Base-by-base conservation (phyloP, 2,329 filamentous ascomycete genomes). In the Colletotrichum orbiculare region DNA sequence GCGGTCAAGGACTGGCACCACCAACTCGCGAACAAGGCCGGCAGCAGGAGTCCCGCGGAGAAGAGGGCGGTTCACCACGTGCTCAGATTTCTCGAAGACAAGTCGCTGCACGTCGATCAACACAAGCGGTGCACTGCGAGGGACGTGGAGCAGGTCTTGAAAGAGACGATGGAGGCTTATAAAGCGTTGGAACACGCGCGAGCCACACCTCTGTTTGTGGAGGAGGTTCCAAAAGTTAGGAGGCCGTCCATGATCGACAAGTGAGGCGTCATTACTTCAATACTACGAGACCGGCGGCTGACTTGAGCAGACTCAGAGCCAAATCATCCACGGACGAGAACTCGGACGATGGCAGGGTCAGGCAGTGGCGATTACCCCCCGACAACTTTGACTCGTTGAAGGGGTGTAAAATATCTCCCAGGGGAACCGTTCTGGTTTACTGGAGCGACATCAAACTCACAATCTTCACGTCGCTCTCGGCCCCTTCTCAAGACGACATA, bases 1-100 rank as follows among this genome's bases (percentile, higher is more conserved):
- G 46, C 55, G 6, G 46, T 58, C 25, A 3, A 37, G 39, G 13
- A 33, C 3, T 34, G n/a, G 25, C 55, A 58, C 1, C 35, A 10
- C 4, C 37, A 42, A n/a, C 55, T 58, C 0, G 8, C n/a, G 7
- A 41, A 41, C 5, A 50, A 50, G n/a, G 55, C 55, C 10, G 55
- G 37, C 25, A 35, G 35, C 2, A 37, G 55, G 13, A 58, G 4
- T 25, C 2, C 33, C 1, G 3, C 12, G 2, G 46, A 58, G 9
- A 49, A 43, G 7, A 34, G 41, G 1, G 3, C 34, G 0, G 46
- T 58, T 1, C 25, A 41, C 8, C 6, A 17, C 8, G 12, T 58
- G 9, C 55, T 58, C 15, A 41, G 7, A 8, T 58, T 58, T 7
- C 55, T 58, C 25, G 45, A 50, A 4, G 17, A 41, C 11, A 50